Base-by-base conservation (phyloP, 2,329 filamentous ascomycete genomes). In the Botrytis hyacinthi region DNA sequence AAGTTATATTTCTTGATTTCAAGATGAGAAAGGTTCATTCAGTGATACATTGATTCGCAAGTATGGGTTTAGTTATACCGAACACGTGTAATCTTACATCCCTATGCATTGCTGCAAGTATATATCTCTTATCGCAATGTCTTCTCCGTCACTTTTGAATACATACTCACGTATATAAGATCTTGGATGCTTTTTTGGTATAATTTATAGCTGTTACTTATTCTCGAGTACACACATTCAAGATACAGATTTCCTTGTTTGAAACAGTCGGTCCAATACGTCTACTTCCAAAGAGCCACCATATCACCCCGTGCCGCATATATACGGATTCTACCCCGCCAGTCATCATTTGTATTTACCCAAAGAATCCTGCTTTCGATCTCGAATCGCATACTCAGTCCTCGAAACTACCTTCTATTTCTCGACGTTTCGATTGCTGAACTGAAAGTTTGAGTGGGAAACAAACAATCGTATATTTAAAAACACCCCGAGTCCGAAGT, bases 31-130 rank as follows among this genome's bases (percentile, higher is more conserved):
- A 67, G 26, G 16, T 9, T 26, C 22, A 20, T 68, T 29, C 26
- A n/a, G 37, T 48, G 48, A 67, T 72, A 44, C n/a, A 57, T 72
- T 51, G 20, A 68, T 42, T 57, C n/a, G 48, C 35, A 57, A 68
- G 35, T 57, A 37, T n/a, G 48, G 22, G 35, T 42, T 40, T 40
- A 37, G 16, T 22, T 42, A 22, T 54, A 42, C 54, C 7, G 8
- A 67, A 26, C 29, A 42, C 29, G 32, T 63, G 7, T 44, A 29
- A 29, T 42, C 26, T 40, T 22, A 40, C 35, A 14, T 40, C 7
- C 0, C 63, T 18, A 37, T 12, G 26, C 44, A 10, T 14, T 18
- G 14, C 16, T 67, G n/a, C 12, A 4, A 40, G 29, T 20, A 22
- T 29, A 26, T 26, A 10, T 51, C 5, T 54, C 32, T 42, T 29